Evolutionary conservation across 2,329 filamentous ascomycete species (phyloP).

Genomic region (Colletotrichum sp.): DNA sequence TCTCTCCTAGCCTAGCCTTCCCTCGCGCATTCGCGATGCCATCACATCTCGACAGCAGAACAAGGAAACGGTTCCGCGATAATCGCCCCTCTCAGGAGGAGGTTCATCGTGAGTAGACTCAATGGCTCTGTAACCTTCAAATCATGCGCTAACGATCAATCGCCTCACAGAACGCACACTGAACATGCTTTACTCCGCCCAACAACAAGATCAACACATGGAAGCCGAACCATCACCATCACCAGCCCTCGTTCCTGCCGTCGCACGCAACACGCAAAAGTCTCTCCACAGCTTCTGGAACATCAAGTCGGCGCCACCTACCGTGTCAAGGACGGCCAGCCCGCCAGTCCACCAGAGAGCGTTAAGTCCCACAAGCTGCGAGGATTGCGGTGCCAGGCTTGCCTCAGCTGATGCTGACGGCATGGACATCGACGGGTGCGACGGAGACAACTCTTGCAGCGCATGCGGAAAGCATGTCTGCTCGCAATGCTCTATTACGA

Average conservation of each 20-base stretch:
- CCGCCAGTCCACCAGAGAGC: constrained; percentile 67
- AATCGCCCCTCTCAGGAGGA: constrained; percentile 60
- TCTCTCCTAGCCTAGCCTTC: constrained; percentile 29
- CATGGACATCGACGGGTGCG: constrained; percentile 43
- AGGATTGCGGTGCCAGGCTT: constrained; percentile 54
- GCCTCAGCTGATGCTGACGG: constrained; percentile 24
- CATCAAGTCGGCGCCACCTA: constrained; percentile 46
- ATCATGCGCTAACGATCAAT: background rate
- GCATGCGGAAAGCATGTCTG: constrained; percentile 62
- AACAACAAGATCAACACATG: constrained; percentile 36
- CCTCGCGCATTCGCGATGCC: constrained; percentile 34
- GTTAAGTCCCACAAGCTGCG: constrained; percentile 45
- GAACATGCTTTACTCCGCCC: constrained; percentile 62
- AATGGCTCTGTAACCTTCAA: background rate
- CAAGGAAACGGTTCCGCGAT: constrained; percentile 65
- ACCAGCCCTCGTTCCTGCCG: constrained; percentile 10
- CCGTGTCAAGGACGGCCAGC: constrained; percentile 27
- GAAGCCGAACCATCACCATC: constrained; percentile 18
- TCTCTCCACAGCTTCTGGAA: constrained; percentile 68
- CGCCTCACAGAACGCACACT: constrained; percentile 57
- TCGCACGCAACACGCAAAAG: constrained; percentile 40
- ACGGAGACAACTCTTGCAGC: constrained; percentile 43
- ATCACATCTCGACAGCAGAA: constrained; percentile 59
- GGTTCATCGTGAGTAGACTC: constrained; percentile 55
- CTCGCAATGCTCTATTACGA: constrained; percentile 63